These are phyloP conservation scores for Ailanthus altissimus DNA, from an alignment of 345 rosid genomes.

Conservation along the genomic window DNA sequence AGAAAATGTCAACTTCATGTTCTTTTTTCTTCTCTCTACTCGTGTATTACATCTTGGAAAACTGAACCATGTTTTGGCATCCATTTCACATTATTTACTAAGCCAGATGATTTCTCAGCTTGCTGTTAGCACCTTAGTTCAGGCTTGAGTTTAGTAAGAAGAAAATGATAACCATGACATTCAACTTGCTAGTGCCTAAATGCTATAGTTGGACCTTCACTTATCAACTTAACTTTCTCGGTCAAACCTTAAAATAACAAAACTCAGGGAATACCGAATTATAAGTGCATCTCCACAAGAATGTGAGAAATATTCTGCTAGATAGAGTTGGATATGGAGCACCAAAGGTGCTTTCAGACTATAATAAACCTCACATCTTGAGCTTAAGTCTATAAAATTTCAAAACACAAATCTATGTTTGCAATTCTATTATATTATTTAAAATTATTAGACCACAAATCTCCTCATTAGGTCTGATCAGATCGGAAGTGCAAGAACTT, in stretches of 20 bases:
- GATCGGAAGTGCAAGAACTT: neutral
- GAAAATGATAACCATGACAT: neutral
- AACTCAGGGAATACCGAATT: neutral
- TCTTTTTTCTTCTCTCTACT: neutral
- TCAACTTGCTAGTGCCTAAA: neutral
- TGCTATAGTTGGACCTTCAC: neutral
- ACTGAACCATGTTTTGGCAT: neutral
- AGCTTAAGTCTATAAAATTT: neutral
- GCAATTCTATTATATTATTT: neutral
- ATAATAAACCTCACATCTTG: neutral
- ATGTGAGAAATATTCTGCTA: neutral
- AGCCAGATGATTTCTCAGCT: neutral
- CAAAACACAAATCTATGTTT: constrained; percentile 5
- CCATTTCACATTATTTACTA: neutral
- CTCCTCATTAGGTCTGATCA: neutral
- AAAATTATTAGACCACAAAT: neutral
- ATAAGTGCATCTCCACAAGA: neutral
- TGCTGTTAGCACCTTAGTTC: neutral
- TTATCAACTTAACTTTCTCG: neutral
- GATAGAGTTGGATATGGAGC: neutral
- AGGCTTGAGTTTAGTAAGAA: neutral
- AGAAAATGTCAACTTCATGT: neutral
- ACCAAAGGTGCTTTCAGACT: neutral
- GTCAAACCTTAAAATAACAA: neutral
- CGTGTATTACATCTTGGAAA: neutral